These are phyloP conservation scores for Chlorella vulgaris DNA, from an alignment of 139 green algal species.

Conservation along the genomic window DNA sequence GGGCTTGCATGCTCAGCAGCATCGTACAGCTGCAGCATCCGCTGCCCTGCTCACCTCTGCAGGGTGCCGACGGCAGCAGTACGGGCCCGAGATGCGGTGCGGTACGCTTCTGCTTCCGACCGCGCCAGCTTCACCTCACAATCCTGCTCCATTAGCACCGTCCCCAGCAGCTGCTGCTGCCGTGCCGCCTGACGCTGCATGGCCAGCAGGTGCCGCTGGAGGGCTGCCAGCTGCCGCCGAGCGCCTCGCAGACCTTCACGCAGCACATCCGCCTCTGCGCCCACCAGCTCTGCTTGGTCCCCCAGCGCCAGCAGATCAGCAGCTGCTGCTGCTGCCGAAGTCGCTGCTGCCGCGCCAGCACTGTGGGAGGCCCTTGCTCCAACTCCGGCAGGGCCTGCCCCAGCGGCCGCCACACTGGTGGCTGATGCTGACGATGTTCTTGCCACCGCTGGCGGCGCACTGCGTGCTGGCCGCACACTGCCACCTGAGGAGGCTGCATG, in stretches of 20 bases:
- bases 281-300: conserved; percentile 28
- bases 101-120: conserved; percentile 29
- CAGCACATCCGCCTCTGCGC: conserved; percentile 13
- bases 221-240: conserved; percentile 22
- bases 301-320: conserved; percentile 16
- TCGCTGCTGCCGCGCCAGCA: not conserved
- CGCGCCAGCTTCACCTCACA: conserved; percentile 31
- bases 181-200: conserved; percentile 30
- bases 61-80: conserved; percentile 26
- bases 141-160: conserved; percentile 32
- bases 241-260: conserved; percentile 23
- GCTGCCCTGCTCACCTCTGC: conserved; percentile 13
- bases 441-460: too few relatives aligned
- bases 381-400: too few relatives aligned
- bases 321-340: not conserved
- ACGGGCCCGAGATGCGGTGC: conserved; percentile 3
- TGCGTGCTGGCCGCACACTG: not conserved
- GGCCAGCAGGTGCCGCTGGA: conserved; percentile 21
- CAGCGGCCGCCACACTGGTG: too few relatives aligned
- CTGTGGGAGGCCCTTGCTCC: not conserved
- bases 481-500: not conserved
- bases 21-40: not conserved
- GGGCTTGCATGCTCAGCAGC: too few relatives aligned
- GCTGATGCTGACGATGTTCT: too few relatives aligned
- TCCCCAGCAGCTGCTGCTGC: conserved; percentile 18